A percentile compares a stretch with the other conserved stretches of the same genome.
Conservation (phyloP, 441 rosid species). For the Corymbia calophylla region DNA sequence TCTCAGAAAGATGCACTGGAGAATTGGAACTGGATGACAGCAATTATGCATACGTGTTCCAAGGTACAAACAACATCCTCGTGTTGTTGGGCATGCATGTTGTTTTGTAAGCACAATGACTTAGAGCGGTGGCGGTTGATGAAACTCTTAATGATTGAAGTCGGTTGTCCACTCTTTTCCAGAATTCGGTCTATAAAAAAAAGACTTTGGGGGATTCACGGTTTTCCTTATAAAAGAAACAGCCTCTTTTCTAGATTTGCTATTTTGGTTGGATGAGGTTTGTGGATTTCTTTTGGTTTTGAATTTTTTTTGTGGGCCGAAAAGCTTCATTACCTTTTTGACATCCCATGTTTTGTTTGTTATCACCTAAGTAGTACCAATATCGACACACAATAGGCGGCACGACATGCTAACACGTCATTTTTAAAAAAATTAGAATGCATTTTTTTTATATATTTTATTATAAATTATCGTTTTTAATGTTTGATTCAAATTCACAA, state of each 20-base stretch:
- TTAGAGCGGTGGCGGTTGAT: not conserved
- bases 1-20: conserved; percentile 35
- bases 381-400: no score
- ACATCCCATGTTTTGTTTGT: not conserved
- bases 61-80: conserved; percentile 26
- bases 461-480: no score
- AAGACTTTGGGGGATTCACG: not conserved
- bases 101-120: not conserved
- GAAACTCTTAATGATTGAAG: not conserved
- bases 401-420: no score
- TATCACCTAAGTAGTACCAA: no score
- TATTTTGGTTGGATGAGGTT: not conserved
- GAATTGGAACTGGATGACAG: conserved; percentile 88
- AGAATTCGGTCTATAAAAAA: not conserved
- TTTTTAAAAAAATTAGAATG: no score
- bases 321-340: not conserved
- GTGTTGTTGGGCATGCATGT: not conserved
- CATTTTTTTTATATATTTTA: no score
- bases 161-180: not conserved
- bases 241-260: not conserved
- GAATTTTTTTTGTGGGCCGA: not conserved
- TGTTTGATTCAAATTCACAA: no score
- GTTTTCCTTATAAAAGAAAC: not conserved
- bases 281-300: not conserved
- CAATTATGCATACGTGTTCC: conserved; percentile 61